phyloP scores from a whole-genome alignment of 2,329 filamentous ascomycete species.

The Paecilomyces formosus region DNA sequence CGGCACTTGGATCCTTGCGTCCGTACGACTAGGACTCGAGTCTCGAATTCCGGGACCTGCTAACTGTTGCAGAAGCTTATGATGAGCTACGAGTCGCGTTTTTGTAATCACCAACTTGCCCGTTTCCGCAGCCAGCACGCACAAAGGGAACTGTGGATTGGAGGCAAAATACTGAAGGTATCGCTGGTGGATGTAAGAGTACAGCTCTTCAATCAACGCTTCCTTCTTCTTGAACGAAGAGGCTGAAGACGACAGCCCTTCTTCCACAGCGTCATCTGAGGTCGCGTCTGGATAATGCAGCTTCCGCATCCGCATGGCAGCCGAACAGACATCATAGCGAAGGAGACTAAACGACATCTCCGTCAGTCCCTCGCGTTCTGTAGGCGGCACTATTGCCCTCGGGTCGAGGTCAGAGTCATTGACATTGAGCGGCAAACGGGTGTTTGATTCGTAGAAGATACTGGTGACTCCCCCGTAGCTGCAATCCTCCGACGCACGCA shows the following conservation, averaged over 20 bases:
- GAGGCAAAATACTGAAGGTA: background rate
- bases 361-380: background rate
- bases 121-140: background rate
- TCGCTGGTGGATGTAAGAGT: background rate
- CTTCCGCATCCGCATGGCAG: background rate
- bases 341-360: conserved; percentile 4
- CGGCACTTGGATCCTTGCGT: background rate
- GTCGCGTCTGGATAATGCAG: background rate
- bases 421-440: conserved; percentile 1
- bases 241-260: background rate
- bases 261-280: background rate
- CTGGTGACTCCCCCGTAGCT: conserved; percentile 1
- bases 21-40: background rate
- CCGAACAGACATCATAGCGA: conserved; percentile 1
- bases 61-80: background rate
- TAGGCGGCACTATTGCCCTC: background rate
- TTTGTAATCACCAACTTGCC: background rate
- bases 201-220: background rate
- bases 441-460: background rate
- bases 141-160: background rate
- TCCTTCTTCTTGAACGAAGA: background rate
- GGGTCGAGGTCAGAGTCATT: conserved; percentile 3
- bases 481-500: conserved; percentile 3
- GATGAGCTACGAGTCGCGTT: background rate
- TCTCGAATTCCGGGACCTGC: background rate